A percentile compares a stretch with the other conserved stretches of the same genome.
Conservation (phyloP, 495 filamentous ascomycete genomes). For the Xylaria venustula region DNA sequence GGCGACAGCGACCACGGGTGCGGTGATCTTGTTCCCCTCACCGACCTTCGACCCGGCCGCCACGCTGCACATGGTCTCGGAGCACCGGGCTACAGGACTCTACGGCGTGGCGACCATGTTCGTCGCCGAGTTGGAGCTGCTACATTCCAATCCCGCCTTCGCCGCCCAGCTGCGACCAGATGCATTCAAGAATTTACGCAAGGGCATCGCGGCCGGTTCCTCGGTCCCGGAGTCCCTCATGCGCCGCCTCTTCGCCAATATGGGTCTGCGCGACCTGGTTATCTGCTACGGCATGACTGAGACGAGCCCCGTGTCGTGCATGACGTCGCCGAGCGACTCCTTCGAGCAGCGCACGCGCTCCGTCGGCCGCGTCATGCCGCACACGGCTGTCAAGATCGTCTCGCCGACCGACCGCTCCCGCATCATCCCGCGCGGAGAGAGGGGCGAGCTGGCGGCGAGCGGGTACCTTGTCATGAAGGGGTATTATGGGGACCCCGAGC, state of each 20-base stretch:
- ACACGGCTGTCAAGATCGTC: constrained; percentile 78
- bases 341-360: constrained; percentile 72
- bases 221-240: constrained; percentile 82
- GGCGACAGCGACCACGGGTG: constrained; percentile 87
- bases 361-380: constrained; percentile 77
- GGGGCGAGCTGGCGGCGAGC: constrained; percentile 78
- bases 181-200: constrained; percentile 68
- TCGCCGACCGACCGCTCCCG: constrained; percentile 53
- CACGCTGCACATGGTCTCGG: constrained; percentile 66
- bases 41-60: constrained; percentile 84
- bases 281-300: constrained; percentile 99
- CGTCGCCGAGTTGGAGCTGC: constrained; percentile 74
- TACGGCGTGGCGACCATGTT: constrained; percentile 99
- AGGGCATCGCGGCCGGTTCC: constrained; percentile 89
- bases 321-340: constrained; percentile 85
- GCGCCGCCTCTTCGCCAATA: constrained; percentile 68
- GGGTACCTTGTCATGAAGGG: constrained; percentile 90
- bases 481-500: constrained; percentile 74
- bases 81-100: constrained; percentile 76
- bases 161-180: constrained; percentile 25
- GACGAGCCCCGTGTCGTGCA: constrained; percentile 84
- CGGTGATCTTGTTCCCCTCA: constrained; percentile 78
- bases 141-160: constrained; percentile 49
- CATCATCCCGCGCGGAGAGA: constrained; percentile 61
- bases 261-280: constrained; percentile 82